Evolutionary conservation across 768 basidiomycete species (phyloP).

Genomic region (Mycena vulgaris): DNA sequence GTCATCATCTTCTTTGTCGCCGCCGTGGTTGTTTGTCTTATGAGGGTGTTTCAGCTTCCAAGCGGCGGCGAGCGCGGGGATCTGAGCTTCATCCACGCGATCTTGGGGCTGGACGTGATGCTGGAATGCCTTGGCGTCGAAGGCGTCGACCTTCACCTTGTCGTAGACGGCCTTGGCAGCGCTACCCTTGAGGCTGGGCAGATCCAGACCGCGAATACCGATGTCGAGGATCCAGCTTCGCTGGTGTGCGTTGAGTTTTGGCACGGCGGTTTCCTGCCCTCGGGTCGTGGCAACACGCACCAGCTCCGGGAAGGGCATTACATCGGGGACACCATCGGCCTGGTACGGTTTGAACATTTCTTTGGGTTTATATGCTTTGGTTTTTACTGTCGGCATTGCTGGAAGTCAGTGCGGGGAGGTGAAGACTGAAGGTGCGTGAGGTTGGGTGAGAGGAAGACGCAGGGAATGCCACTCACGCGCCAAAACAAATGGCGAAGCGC

Average conservation of each 20-base stretch:
- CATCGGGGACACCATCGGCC: neutral
- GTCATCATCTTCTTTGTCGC: neutral
- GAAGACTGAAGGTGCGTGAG: neutral
- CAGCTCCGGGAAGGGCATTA: neutral
- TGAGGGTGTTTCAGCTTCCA: neutral
- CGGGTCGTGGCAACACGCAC: neutral
- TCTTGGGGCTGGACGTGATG: slow-evolving; percentile 1
- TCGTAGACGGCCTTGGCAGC: neutral
- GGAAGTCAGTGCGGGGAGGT: neutral
- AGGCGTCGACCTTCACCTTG: slow-evolving; percentile 6
- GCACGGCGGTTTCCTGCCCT: neutral
- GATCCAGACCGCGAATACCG: neutral
- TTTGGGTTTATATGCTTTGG: neutral
- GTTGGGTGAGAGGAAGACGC: neutral
- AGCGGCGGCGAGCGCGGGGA: neutral
- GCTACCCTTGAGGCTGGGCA: neutral
- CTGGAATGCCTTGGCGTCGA: slow-evolving; percentile 16
- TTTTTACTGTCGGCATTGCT: neutral
- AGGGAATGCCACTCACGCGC: neutral
- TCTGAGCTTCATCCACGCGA: neutral
- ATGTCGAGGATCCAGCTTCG: slow-evolving; percentile 18
- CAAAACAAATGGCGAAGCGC: neutral
- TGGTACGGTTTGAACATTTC: neutral
- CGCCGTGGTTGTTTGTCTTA: neutral
- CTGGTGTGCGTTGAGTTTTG: slow-evolving; percentile 9